Evolutionary conservation across 192 early-diverging fungal genomes (phyloP), one percentile per base, ranked within the genome.

Genomic region (Backusella sp.): DNA sequence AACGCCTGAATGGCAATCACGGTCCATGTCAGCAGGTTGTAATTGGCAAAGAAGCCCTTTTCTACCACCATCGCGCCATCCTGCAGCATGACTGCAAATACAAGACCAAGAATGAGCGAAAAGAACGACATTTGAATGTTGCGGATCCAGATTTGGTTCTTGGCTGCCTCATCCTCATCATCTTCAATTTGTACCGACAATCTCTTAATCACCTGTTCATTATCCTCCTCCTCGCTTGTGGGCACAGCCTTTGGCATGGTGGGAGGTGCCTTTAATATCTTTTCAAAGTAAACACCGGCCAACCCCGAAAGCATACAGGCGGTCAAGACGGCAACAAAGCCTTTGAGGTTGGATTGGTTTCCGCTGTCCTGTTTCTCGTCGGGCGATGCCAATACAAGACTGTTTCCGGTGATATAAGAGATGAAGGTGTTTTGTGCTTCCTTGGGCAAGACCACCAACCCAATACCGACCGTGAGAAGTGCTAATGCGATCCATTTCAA

Each of bases 271-370:
- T 99, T 99, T 56, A 99, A 87, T 39, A 99, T 95, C 85, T 96
- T 97, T 87, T 99, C 98, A 89, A 99, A 99, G 82, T 96, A 99
- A 5, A 99, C 98, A 53, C 98, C 98, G 4, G 98, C 96, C 26
- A 98, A 82, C 23, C 98, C 98, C 17, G 96, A 98, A 19, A 98
- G 77, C 21, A 96, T 72, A 82, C 98, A 97, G 2, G 98, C 96
- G 6, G 91, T 79, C 35, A 89, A 71, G 0, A 99, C 96, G 1
- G 94, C 86, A 34, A 94, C 37, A 26, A 96, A 77, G 32, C 84
- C 84, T 15, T 76, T 70, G 0, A 80, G 1, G 28, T 80, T 77
- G n/a, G 79, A 73, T 37, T 79, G 78, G 37, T 83, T 80, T 14
- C 78, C 76, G 5, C 59, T 37, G 19, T 0, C 73, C 77, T 1